Evolutionary conservation across 2,329 filamentous ascomycete species (phyloP), one percentile per base, ranked within the genome.

Genomic region (Aureobasidium leucospermi): DNA sequence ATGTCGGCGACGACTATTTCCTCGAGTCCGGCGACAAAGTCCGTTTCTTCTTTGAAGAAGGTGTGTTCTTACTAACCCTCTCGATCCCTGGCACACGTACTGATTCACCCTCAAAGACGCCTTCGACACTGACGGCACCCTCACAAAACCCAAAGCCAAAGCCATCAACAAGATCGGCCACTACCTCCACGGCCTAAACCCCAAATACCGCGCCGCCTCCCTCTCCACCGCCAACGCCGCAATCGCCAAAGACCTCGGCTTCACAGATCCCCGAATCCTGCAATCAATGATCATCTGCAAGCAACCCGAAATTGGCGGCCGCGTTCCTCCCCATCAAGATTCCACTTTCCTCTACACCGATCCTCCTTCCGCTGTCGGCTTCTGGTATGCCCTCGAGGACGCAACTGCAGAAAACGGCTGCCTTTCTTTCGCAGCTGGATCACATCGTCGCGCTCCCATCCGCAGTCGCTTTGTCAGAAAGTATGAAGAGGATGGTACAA

Each of bases 231-330:
- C 71, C 61, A 87, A 84, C 71, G 79, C 73, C 0, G 83, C 79
- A 5, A 85, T 96, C 13, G 90, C 91, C 1, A 76, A 78, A 46
- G 81, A 81, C 8, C 79, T 96, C 10, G 87, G 87, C 2, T 96
- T 91, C 76, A 67, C 65, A 4, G 89, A 96, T 71, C 89, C 92
- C 1, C 79, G 87, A 19, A 80, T 87, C 5, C 79, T 99, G 56
- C 94, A 99, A 78, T 94, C 88, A 72, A 99, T 99, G 94, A 81
- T 97, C 31, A 97, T 99, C 67, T 96, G 91, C 83, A 99, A 99
- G 74, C 93, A 96, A 76, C 92, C 94, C 23, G 90, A 95, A 75
- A 96, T 97, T 57, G 94, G 94, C 31, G 93, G 89, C 23, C 88
- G 89, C 1, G 94, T 97, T 45, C 90, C 88, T 1, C 85, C 90